phyloP scores from a whole-genome alignment of 495 filamentous ascomycete species.

The Cercophora sp. region DNA sequence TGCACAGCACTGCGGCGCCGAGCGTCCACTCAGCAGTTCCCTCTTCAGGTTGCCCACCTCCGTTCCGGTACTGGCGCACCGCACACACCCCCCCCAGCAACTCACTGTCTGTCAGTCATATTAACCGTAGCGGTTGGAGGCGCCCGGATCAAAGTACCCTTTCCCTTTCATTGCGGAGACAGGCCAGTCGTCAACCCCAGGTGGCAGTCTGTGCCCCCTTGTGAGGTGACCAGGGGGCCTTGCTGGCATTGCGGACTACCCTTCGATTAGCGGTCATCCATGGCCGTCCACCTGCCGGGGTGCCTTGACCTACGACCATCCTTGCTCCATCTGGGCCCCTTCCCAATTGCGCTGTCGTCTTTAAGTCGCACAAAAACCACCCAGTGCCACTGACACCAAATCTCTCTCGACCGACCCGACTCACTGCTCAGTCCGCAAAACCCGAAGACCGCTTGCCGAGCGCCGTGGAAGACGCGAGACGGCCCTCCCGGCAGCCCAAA shows the following conservation, averaged over 20 bases:
- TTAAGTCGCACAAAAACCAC: conserved; percentile 53
- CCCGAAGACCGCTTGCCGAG: conserved; percentile 16
- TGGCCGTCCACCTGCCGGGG: conserved; percentile 27
- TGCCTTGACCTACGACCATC: conserved; percentile 32
- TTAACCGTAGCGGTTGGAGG: conserved; percentile 23
- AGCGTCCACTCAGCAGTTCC: conserved; percentile 10
- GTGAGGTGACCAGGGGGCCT: conserved; percentile 26
- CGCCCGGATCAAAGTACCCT: conserved; percentile 22
- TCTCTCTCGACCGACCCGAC: conserved; percentile 35
- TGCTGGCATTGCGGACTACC: conserved; percentile 32
- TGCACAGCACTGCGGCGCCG: background rate
- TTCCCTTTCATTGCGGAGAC: conserved; percentile 18
- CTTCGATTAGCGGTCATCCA: conserved; percentile 34
- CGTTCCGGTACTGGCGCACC: conserved; percentile 21
- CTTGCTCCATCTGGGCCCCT: conserved; percentile 35
- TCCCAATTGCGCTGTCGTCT: conserved; percentile 34
- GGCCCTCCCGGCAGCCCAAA: conserved; percentile 15
- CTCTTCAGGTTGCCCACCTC: no score
- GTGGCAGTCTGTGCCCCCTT: conserved; percentile 22
- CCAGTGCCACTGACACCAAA: conserved; percentile 44
- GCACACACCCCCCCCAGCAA: background rate
- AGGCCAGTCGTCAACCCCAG: conserved; percentile 15
- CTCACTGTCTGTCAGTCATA: conserved; percentile 18
- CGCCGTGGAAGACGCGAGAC: conserved; percentile 15
- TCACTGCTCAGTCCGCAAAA: conserved; percentile 18